Evolutionary conservation across 2,329 filamentous ascomycete species (phyloP).

Genomic region (Cadophora luteo-olivacea): DNA sequence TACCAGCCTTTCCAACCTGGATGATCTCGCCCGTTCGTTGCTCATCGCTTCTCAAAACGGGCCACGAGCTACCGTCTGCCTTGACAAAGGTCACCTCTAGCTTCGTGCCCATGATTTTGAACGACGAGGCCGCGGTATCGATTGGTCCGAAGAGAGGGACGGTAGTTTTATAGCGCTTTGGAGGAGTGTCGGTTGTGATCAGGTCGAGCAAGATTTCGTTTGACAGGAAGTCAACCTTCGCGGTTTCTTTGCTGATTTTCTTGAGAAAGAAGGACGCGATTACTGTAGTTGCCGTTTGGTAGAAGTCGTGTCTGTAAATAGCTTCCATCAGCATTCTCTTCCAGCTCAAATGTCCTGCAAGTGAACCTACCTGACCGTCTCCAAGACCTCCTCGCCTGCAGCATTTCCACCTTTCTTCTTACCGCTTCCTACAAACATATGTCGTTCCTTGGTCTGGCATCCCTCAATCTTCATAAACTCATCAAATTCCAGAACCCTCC

Average conservation of each 20-base stretch:
- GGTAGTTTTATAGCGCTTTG: constrained; percentile 78
- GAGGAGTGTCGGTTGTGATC: constrained; percentile 75
- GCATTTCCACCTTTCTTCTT: constrained; percentile 63
- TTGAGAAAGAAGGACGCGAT: constrained; percentile 95
- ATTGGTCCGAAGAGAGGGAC: constrained; percentile 81
- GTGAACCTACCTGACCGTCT: constrained; percentile 72
- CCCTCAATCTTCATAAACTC: constrained; percentile 97
- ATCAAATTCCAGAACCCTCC: constrained; percentile 93
- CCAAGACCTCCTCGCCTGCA: constrained; percentile 74
- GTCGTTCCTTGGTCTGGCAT: constrained; percentile 80
- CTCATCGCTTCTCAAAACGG: constrained; percentile 71
- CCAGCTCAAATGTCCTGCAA: constrained; percentile 1
- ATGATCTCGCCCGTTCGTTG: constrained; percentile 78
- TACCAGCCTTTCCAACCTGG: constrained; percentile 80
- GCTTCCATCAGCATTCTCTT: constrained; percentile 19
- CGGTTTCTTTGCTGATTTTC: constrained; percentile 87
- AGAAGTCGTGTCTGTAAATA: constrained; percentile 78
- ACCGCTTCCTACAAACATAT: constrained; percentile 84
- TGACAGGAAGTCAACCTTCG: constrained; percentile 72
- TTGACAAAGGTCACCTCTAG: constrained; percentile 70
- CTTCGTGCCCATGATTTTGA: constrained; percentile 74
- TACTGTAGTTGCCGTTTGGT: constrained; percentile 85
- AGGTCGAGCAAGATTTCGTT: constrained; percentile 77
- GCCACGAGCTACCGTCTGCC: constrained; percentile 70
- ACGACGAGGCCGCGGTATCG: constrained; percentile 67